phyloP scores from a whole-genome alignment of 139 green algal species.

The Chlorella ohadii region DNA sequence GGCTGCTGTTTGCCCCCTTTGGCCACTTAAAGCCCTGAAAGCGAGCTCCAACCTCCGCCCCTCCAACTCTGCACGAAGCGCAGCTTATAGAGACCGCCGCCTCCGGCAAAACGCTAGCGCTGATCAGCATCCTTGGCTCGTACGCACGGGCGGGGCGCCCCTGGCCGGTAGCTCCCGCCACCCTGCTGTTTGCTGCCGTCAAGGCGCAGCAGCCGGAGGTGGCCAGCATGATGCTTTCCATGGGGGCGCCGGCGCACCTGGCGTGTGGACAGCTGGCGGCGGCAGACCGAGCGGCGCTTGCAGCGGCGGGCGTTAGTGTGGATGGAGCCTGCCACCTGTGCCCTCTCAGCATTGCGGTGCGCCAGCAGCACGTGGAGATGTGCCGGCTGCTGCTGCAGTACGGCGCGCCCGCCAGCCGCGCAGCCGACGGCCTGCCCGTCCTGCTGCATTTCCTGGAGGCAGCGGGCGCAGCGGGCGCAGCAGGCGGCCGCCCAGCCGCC shows the following conservation, averaged over 20 bases:
- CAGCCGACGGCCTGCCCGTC: background rate
- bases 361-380: background rate
- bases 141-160: background rate
- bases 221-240: background rate
- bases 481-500: background rate
- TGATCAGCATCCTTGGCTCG: too few relatives aligned
- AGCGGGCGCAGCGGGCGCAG: too few relatives aligned
- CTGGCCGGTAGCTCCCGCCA: background rate
- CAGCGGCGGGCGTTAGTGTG: background rate
- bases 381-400: conserved; percentile 3
- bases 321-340: background rate
- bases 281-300: background rate
- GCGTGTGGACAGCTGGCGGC: background rate
- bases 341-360: background rate
- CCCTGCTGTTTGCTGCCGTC: conserved; percentile 5
- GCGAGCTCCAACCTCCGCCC: too few relatives aligned
- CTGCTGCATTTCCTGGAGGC: conserved; percentile 4
- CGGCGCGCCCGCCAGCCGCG: background rate
- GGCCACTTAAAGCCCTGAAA: too few relatives aligned
- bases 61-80: too few relatives aligned
- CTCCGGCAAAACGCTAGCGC: too few relatives aligned
- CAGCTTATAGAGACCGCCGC: too few relatives aligned
- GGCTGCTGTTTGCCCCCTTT: too few relatives aligned
- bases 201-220: background rate
- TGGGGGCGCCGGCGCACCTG: background rate